Evolutionary conservation across 768 basidiomycete species (phyloP), one percentile per base, ranked within the genome.

Genomic region (Rhizopogon vesiculosus): DNA sequence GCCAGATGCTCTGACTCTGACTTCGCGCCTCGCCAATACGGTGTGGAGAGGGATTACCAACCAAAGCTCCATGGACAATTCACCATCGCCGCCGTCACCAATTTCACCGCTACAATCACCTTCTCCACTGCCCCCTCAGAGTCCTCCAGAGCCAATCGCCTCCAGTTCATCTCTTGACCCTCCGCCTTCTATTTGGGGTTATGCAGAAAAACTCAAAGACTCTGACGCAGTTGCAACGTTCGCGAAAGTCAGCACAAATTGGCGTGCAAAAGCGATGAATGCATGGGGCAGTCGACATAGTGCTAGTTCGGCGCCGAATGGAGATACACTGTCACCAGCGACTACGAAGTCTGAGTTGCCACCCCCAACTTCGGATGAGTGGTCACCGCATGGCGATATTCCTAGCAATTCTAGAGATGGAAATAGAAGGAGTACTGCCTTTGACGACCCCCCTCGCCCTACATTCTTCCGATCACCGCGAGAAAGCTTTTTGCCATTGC

Each of bases 41-140:
- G 78, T 89, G 19, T 90, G 87, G 88, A 78, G 79, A 64, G 89
- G 88, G 3, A 83, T 90, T 60, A 88, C 86, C 3, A 90, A 89
- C 61, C 84, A 86, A 66, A 79, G 78, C 56, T 81, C 86, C 2
- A 86, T 87, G 86, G 71, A 72, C 9, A 78, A 84, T 16, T n/a
- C 61, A 3, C 72, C 76, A 1, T 74, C 78, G 39, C 78, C 77
- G 1, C 60, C 63, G 1, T 70, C 71, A n/a, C 71, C 76, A 9
- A 64, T 67, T 44, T 66, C 69, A 10, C 59, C 52, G 2, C 62
- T 62, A 16, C 64, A 67, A 8, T 68, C 72, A 6, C 64, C 69
- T 4, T 66, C 71, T 48, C 64, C 60, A 9, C 50, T 22, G 51
- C 63, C 31, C 35, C 62, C 22, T 35, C 62, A 48, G 44, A 45